phyloP scores from a whole-genome alignment of 2,329 filamentous ascomycete genomes.

The Alternaria ventricosa region DNA sequence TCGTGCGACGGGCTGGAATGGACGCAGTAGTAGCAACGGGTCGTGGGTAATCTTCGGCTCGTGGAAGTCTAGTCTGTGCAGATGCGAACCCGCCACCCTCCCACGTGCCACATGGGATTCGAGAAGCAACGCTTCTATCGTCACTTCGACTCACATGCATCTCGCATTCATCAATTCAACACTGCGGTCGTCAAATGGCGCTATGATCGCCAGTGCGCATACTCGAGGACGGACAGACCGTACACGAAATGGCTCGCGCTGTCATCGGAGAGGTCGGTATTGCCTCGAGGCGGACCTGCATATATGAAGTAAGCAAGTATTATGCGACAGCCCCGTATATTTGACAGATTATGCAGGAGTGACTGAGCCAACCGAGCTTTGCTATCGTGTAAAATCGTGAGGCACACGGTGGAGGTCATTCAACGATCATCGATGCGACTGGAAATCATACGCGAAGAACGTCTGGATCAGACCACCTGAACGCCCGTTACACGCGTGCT shows the following conservation, averaged over 20 bases:
- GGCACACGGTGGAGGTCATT: background rate
- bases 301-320: background rate
- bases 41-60: background rate
- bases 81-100: background rate
- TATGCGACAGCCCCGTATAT: background rate
- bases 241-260: background rate
- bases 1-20: background rate
- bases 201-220: background rate
- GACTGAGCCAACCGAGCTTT: background rate
- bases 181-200: background rate
- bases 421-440: background rate
- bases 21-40: background rate
- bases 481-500: constrained; percentile 1
- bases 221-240: background rate
- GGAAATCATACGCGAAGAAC: background rate
- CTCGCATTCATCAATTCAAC: background rate
- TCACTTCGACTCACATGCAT: background rate
- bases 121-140: background rate
- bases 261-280: background rate
- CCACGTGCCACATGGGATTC: background rate
- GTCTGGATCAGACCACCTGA: constrained; percentile 9
- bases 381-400: background rate
- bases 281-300: background rate
- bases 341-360: background rate
- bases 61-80: background rate